phyloP scores from a whole-genome alignment of 768 basidiomycete species.

The Nidula microcarpa region DNA sequence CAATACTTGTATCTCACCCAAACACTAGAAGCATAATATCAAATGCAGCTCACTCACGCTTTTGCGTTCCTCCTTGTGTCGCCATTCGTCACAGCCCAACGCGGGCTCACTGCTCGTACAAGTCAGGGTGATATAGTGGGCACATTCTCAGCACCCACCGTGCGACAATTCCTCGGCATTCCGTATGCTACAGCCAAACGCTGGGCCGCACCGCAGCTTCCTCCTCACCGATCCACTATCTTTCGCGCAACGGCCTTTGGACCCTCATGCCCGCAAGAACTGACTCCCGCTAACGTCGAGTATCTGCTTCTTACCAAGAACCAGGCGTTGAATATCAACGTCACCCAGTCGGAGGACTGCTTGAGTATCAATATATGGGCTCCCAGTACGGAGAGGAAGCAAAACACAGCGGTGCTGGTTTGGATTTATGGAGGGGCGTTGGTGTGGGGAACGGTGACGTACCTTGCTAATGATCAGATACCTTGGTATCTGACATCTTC shows the following conservation, averaged over 20 bases:
- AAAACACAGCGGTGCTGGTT: constrained; percentile 28
- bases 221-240: constrained; percentile 11
- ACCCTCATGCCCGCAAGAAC: constrained; percentile 22
- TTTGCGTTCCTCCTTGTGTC: no score
- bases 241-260: constrained; percentile 24
- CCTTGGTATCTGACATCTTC: background rate
- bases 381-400: constrained; percentile 24
- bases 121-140: constrained; percentile 27
- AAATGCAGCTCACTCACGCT: no score
- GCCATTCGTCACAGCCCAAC: no score
- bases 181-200: constrained; percentile 28
- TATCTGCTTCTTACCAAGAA: constrained; percentile 18
- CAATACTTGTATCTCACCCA: no score
- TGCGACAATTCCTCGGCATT: constrained; percentile 31
- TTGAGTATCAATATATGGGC: constrained; percentile 36
- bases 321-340: constrained; percentile 13
- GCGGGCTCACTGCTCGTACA: constrained; percentile 20
- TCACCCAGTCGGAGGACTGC: constrained; percentile 31
- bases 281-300: constrained; percentile 13
- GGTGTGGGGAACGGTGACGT: constrained; percentile 28
- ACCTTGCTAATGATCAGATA: background rate
- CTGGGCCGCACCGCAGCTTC: constrained; percentile 23
- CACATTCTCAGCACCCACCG: constrained; percentile 14
- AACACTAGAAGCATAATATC: no score
- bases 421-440: constrained; percentile 36